These are phyloP conservation scores for Dactylellina leptospora DNA, from an alignment of 2,329 filamentous ascomycete genomes.

Conservation along the genomic window DNA sequence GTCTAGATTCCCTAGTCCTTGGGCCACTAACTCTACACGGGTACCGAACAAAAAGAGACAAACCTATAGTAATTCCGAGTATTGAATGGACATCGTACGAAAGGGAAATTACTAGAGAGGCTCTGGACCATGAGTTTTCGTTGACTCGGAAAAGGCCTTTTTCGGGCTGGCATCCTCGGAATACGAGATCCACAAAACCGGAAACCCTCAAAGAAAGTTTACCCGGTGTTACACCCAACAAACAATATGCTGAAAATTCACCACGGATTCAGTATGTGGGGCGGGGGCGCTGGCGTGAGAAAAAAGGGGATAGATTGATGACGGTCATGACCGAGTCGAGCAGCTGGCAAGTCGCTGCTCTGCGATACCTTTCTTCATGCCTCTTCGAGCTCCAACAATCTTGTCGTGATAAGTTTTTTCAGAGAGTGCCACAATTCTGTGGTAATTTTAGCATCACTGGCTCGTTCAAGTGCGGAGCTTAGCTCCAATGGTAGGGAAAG, in stretches of 20 bases:
- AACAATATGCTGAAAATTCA: neutral
- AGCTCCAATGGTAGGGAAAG: slow-evolving; percentile 30
- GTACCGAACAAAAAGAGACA: slow-evolving; percentile 23
- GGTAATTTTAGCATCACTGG: slow-evolving; percentile 53
- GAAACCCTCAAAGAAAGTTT: slow-evolving; percentile 26
- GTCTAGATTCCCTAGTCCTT: slow-evolving; percentile 5
- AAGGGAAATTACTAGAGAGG: slow-evolving; percentile 12
- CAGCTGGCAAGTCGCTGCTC: slow-evolving; percentile 7
- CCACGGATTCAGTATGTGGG: slow-evolving; percentile 31
- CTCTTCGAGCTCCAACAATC: slow-evolving; percentile 46
- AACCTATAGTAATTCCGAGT: slow-evolving; percentile 7
- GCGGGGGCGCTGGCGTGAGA: slow-evolving; percentile 46
- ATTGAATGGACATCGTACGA: slow-evolving; percentile 18
- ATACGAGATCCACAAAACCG: slow-evolving; percentile 51
- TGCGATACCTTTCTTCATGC: slow-evolving; percentile 47
- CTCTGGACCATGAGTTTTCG: neutral
- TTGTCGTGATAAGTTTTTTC: slow-evolving; percentile 14
- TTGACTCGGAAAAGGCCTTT: no score
- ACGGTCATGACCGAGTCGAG: slow-evolving; percentile 17
- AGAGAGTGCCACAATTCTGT: slow-evolving; percentile 48
- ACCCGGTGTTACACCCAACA: slow-evolving; percentile 42
- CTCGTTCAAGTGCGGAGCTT: slow-evolving; percentile 47
- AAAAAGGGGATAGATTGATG: slow-evolving; percentile 29
- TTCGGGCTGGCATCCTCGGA: slow-evolving; percentile 29
- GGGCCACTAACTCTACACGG: neutral